These are phyloP conservation scores for Periconia digitata DNA, from an alignment of 2,329 filamentous ascomycete genomes.

Conservation along the genomic window DNA sequence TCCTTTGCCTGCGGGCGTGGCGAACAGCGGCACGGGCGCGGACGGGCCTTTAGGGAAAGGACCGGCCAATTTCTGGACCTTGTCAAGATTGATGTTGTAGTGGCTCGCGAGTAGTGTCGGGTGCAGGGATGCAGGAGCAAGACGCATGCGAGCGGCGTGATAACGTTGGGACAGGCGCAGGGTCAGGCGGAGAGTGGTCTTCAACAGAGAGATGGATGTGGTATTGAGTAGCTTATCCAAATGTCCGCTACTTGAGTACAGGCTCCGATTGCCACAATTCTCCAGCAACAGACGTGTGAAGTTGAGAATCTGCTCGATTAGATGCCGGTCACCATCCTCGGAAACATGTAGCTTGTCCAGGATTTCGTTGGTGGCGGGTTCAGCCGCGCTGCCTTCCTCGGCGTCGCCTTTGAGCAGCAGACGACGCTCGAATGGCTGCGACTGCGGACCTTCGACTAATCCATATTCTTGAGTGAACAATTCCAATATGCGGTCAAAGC, in stretches of 20 bases:
- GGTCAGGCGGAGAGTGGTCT: slow-evolving; percentile 75
- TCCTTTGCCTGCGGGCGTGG: slow-evolving; percentile 64
- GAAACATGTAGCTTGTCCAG: slow-evolving; percentile 62
- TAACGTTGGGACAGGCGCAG: slow-evolving; percentile 90
- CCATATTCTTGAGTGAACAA: slow-evolving; percentile 79
- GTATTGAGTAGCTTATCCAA: slow-evolving; percentile 88
- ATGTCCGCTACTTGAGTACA: slow-evolving; percentile 91
- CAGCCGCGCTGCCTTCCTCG: slow-evolving; percentile 37
- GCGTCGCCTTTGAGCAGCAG: slow-evolving; percentile 63
- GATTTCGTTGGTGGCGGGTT: slow-evolving; percentile 48
- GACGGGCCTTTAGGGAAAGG: slow-evolving; percentile 73
- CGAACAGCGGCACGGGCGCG: slow-evolving; percentile 53
- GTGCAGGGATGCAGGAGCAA: slow-evolving; percentile 66
- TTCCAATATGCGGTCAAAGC: slow-evolving; percentile 88
- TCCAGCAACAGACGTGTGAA: slow-evolving; percentile 89
- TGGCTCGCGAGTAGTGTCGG: slow-evolving; percentile 78
- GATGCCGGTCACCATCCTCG: slow-evolving; percentile 74
- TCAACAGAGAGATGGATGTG: slow-evolving; percentile 76
- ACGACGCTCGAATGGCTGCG: slow-evolving; percentile 69
- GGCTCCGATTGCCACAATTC: slow-evolving; percentile 93
- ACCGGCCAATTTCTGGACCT: slow-evolving; percentile 78
- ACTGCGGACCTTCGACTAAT: slow-evolving; percentile 78
- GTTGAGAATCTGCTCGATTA: slow-evolving; percentile 76
- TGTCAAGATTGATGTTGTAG: slow-evolving; percentile 72
- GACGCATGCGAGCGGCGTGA: slow-evolving; percentile 80